Evolutionary conservation across 768 basidiomycete species (phyloP).

Genomic region (Pleurotus ostreatus): DNA sequence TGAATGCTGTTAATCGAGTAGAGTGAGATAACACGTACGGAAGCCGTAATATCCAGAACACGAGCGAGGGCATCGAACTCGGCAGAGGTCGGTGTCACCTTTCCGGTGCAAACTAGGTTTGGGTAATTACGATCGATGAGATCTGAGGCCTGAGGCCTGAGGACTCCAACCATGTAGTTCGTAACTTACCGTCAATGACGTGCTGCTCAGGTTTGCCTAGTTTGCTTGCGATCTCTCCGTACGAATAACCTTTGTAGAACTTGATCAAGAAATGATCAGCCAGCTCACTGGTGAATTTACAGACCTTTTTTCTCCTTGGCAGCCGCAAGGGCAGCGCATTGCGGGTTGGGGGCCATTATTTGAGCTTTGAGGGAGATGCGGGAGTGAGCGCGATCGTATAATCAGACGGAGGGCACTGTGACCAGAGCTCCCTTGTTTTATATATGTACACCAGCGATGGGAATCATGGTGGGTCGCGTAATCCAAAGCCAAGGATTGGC

Average conservation of each 20-base stretch:
- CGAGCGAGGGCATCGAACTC: constrained; percentile 40
- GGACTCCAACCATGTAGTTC: too few relatives aligned
- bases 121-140: not conserved
- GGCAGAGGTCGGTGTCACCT: not conserved
- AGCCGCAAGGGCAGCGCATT: constrained; percentile 53
- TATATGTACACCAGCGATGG: too few relatives aligned
- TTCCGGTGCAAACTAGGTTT: constrained; percentile 39
- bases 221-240: constrained; percentile 42
- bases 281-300: constrained; percentile 1
- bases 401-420: too few relatives aligned
- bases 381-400: too few relatives aligned
- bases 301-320: constrained; percentile 51
- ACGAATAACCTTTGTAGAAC: constrained; percentile 37
- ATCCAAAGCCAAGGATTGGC: too few relatives aligned
- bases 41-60: constrained; percentile 33
- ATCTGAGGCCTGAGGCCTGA: not conserved
- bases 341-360: constrained; percentile 47
- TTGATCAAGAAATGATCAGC: not conserved
- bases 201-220: constrained; percentile 40
- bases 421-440: too few relatives aligned
- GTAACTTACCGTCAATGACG: constrained; percentile 48
- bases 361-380: too few relatives aligned
- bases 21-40: constrained; percentile 23
- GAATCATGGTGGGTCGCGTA: too few relatives aligned
- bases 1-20: not conserved